Evolutionary conservation across 2,329 filamentous ascomycete species (phyloP).

Genomic region (Fusarium circinatum): DNA sequence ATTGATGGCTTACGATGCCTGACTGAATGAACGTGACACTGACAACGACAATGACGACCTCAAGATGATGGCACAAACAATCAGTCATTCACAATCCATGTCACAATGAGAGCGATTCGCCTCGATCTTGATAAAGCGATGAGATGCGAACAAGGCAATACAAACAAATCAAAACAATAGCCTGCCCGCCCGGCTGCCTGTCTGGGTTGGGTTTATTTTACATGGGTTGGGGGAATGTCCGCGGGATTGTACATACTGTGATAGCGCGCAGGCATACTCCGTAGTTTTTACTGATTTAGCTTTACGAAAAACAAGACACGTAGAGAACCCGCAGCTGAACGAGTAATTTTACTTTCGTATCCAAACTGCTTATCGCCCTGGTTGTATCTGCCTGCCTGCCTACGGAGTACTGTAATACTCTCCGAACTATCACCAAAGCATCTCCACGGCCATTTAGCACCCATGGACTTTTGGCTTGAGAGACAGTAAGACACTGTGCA

Average conservation of each 20-base stretch:
- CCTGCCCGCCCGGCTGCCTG: conserved; percentile 1
- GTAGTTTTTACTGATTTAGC: conserved; percentile 1
- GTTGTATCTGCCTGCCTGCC: neutral
- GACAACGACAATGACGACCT: conserved; percentile 6
- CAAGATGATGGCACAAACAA: conserved; percentile 1
- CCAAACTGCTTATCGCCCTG: conserved; percentile 15
- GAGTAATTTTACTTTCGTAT: conserved; percentile 25
- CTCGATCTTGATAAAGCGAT: conserved; percentile 23
- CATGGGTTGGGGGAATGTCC: conserved; percentile 30
- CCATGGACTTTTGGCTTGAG: neutral
- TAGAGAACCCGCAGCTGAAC: neutral
- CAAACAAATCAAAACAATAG: conserved; percentile 19
- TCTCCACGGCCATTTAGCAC: conserved; percentile 9
- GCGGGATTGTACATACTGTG: neutral
- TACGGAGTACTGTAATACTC: neutral
- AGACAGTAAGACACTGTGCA: conserved; percentile 37
- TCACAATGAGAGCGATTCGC: conserved; percentile 9
- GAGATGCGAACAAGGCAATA: neutral
- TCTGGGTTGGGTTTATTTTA: neutral
- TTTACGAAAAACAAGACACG: conserved; percentile 12
- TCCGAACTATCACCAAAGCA: conserved; percentile 10
- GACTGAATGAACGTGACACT: neutral
- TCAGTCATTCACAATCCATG: conserved; percentile 22
- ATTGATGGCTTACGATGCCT: conserved; percentile 21
- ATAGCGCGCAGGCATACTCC: neutral